Percentiles rank a stretch among this genome's conserved stretches.
phyloP scores from a whole-genome alignment of 2,329 filamentous ascomycete species.

The Tolypocladium sp. region DNA sequence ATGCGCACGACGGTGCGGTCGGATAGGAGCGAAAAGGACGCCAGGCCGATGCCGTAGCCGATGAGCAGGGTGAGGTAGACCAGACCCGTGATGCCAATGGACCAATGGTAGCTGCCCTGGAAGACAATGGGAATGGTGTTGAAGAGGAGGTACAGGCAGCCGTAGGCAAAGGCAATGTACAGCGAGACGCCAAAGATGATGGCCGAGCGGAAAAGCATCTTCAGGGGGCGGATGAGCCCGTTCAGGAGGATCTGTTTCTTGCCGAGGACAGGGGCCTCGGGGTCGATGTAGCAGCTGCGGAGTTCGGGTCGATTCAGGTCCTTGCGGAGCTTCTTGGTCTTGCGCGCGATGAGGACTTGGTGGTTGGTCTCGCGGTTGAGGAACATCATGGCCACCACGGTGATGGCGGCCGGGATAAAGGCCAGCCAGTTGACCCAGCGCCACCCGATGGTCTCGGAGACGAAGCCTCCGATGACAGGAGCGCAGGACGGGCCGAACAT shows the following conservation, averaged over 20 bases:
- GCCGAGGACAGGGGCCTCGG: conserved; percentile 11
- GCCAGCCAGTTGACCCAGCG: conserved; percentile 45
- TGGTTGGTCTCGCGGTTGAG: conserved; percentile 30
- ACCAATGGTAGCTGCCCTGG: conserved; percentile 35
- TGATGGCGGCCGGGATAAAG: conserved; percentile 30
- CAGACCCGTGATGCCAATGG: conserved; percentile 34
- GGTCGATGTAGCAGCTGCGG: conserved; percentile 36
- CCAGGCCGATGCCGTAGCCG: conserved; percentile 30
- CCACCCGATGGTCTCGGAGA: conserved; percentile 40
- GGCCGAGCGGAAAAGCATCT: conserved; percentile 39
- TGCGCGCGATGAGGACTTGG: conserved; percentile 39
- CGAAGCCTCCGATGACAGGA: conserved; percentile 39
- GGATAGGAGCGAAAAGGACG: conserved; percentile 30
- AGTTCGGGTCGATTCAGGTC: conserved; percentile 33
- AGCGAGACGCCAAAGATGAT: conserved; percentile 36
- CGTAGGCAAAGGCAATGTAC: conserved; percentile 43
- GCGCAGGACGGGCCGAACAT: conserved; percentile 44
- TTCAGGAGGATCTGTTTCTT: conserved; percentile 28
- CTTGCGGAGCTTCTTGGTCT: conserved; percentile 32
- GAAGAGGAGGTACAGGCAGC: conserved; percentile 44
- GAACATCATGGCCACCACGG: conserved; percentile 14
- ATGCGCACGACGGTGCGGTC: conserved; percentile 35
- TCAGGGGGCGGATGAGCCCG: conserved; percentile 41
- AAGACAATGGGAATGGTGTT: conserved; percentile 45
- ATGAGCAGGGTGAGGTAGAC: conserved; percentile 38